Conservation (phyloP, 2,329 filamentous ascomycete species). For the Penicillium paneum region DNA sequence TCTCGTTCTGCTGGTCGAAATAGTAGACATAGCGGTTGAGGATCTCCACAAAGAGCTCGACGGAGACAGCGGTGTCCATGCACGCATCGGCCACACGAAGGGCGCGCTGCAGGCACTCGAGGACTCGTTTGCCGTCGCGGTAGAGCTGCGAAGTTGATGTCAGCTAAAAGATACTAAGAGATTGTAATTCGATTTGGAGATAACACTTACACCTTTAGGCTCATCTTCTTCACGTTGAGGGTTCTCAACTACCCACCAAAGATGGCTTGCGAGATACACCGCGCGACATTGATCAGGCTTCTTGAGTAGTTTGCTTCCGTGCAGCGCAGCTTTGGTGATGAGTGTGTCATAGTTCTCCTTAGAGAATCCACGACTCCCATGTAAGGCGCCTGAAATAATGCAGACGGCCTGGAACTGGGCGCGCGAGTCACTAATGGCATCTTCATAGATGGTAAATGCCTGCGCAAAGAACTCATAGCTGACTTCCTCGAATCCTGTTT, state of each 20-base stretch:
- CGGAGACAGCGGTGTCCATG: conserved; percentile 96
- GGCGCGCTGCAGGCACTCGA: conserved; percentile 93
- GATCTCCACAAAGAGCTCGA: conserved; percentile 98
- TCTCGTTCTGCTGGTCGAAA: conserved; percentile 98
- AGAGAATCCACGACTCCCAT: conserved; percentile 84
- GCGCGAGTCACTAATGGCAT: conserved; percentile 90
- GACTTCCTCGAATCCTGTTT: conserved; percentile 89
- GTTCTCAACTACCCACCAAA: conserved; percentile 96
- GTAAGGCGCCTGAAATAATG: conserved; percentile 83
- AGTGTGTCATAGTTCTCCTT: conserved; percentile 98
- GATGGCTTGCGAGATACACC: conserved; percentile 90
- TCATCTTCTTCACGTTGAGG: conserved; percentile 74
- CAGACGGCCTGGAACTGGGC: conserved; percentile 98
- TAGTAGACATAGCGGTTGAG: conserved; percentile 98
- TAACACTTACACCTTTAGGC: conserved; percentile 64
- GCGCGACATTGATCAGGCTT: conserved; percentile 98
- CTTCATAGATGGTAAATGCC: conserved; percentile 96
- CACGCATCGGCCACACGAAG: conserved; percentile 95
- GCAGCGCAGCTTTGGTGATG: conserved; percentile 95
- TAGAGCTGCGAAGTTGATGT: conserved; percentile 64
- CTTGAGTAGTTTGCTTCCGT: conserved; percentile 93
- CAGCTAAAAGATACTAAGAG: neutral
- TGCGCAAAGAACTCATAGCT: conserved; percentile 98
- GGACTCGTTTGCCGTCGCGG: conserved; percentile 92
- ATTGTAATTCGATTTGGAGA: conserved; percentile 15